phyloP scores from a whole-genome alignment of 2,329 filamentous ascomycete genomes.

The Metarhizium anisopliae region DNA sequence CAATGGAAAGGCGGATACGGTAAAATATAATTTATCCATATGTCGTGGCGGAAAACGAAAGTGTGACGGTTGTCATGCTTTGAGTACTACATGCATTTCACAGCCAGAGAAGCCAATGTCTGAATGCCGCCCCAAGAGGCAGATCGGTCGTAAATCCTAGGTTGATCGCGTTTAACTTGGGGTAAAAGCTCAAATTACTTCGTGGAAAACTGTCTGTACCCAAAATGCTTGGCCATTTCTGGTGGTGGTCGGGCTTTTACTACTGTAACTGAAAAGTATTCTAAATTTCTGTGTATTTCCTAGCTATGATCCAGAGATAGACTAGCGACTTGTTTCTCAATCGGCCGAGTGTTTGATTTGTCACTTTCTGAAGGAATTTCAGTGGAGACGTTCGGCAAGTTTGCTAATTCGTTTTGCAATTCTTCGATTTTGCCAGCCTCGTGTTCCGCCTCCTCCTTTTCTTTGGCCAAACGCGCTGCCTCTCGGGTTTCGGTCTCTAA shows the following conservation, averaged over 20 bases:
- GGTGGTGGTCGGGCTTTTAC: not conserved
- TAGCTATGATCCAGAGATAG: not conserved
- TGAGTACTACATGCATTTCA: not conserved
- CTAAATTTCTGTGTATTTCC: not conserved
- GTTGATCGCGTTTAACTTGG: not conserved
- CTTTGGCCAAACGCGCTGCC: slow-evolving; percentile 43
- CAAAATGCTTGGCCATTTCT: not conserved
- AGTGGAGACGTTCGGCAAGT: not conserved
- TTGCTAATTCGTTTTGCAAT: not conserved
- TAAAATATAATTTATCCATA: not conserved
- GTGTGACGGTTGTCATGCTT: not conserved
- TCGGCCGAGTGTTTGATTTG: not conserved
- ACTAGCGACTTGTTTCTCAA: not conserved
- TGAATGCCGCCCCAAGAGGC: not conserved
- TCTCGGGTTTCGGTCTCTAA: slow-evolving; percentile 54
- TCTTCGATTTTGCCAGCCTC: not conserved
- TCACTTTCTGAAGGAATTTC: not conserved
- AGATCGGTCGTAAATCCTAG: not conserved
- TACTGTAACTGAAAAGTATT: not conserved
- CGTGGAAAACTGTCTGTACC: not conserved
- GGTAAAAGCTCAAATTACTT: not conserved
- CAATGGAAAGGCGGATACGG: not conserved
- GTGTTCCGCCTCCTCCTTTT: slow-evolving; percentile 29
- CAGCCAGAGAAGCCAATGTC: not conserved
- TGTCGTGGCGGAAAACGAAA: not conserved